Conservation (phyloP, 208 protist species). For the Leishmania amazonensis region DNA sequence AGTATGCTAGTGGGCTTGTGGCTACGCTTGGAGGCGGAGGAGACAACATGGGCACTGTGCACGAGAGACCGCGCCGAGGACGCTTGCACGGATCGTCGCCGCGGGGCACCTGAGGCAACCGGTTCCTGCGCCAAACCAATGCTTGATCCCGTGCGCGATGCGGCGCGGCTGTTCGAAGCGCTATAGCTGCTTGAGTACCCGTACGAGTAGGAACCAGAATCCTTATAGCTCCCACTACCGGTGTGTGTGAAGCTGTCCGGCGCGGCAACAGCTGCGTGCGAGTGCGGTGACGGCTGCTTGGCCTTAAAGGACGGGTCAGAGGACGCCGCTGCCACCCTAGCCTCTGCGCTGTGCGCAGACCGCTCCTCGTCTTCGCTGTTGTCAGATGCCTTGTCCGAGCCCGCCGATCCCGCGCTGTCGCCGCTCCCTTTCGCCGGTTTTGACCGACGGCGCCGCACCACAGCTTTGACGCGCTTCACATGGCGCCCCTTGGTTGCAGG, state of each 20-base stretch:
- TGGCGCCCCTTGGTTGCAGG: not conserved
- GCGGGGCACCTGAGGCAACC: not conserved
- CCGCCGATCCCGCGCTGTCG: not conserved
- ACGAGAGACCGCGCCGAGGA: conserved; percentile 2
- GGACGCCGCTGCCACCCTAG: not conserved
- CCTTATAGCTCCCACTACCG: conserved; percentile 15
- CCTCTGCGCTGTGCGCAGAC: not conserved
- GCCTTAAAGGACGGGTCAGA: not conserved
- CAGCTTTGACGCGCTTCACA: not conserved
- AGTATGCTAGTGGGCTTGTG: conserved; percentile 1
- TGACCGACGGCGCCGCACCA: not conserved
- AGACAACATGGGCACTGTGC: not conserved
- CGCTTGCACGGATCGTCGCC: not conserved
- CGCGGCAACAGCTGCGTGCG: not conserved
- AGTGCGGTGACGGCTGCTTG: not conserved
- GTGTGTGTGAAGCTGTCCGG: not conserved
- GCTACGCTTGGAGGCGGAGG: conserved; percentile 4
- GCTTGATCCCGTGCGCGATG: not conserved
- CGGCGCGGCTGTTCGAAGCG: not conserved
- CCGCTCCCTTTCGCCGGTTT: not conserved
- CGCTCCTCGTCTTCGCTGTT: not conserved
- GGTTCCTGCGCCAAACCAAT: not conserved
- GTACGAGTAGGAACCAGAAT: conserved; percentile 25
- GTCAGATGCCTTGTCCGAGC: not conserved
- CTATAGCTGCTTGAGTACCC: conserved; percentile 15